Conservation (phyloP, 495 filamentous ascomycete species). For the Penicillium simplicissimum region DNA sequence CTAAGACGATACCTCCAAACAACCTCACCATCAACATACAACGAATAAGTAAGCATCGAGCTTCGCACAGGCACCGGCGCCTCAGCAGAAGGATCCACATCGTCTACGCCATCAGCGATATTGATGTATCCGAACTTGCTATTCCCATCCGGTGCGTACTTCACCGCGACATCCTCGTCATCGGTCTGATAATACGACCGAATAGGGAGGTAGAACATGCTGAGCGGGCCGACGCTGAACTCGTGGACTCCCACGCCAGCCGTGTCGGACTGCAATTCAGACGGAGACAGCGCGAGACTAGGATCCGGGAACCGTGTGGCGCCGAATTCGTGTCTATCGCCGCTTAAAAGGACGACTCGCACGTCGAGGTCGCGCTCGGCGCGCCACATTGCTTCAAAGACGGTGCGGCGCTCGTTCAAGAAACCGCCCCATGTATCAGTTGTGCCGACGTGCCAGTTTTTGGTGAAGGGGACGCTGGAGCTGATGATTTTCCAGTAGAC, state of each 20-base stretch:
- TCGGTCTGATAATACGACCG: constrained; percentile 79
- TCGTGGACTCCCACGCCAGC: constrained; percentile 67
- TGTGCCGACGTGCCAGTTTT: constrained; percentile 86
- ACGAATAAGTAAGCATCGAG: constrained; percentile 71
- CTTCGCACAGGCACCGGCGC: constrained; percentile 30
- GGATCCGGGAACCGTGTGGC: constrained; percentile 86
- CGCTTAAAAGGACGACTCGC: constrained; percentile 81
- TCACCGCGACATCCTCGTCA: constrained; percentile 73
- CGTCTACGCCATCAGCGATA: constrained; percentile 64
- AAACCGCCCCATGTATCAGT: constrained; percentile 93
- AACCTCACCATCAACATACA: constrained; percentile 78
- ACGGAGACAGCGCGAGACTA: constrained; percentile 23
- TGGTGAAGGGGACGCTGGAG: constrained; percentile 89
- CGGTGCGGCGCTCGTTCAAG: constrained; percentile 69
- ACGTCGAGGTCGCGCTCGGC: constrained; percentile 64
- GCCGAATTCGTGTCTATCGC: constrained; percentile 93
- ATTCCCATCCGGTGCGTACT: constrained; percentile 86
- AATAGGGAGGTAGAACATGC: constrained; percentile 90
- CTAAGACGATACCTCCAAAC: constrained; percentile 65
- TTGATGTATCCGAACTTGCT: constrained; percentile 90
- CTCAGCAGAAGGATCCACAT: constrained; percentile 44
- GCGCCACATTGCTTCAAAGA: constrained; percentile 92
- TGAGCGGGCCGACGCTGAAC: constrained; percentile 85
- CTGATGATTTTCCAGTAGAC: constrained; percentile 93
- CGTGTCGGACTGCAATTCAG: constrained; percentile 30